phyloP scores from a whole-genome alignment of 345 rosid genomes.

The Melaleuca alternifolia region DNA sequence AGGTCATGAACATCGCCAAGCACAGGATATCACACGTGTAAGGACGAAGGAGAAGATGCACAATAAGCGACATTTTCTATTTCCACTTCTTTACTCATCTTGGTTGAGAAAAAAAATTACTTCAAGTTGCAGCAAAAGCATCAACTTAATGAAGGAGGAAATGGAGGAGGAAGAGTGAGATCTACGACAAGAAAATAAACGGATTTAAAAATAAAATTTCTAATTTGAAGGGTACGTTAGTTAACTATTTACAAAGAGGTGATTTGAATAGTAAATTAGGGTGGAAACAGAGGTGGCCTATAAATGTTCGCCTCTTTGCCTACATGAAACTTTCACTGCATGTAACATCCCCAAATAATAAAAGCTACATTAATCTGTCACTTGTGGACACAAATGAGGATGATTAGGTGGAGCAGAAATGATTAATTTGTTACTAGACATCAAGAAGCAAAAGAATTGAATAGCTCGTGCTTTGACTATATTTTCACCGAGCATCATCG shows the following conservation, averaged over 20 bases:
- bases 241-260: not conserved
- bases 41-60: too few relatives aligned
- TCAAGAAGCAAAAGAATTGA: not conserved
- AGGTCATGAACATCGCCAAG: too few relatives aligned
- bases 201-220: not conserved
- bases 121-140: too few relatives aligned
- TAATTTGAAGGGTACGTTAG: not conserved
- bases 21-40: too few relatives aligned
- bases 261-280: not conserved
- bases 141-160: too few relatives aligned
- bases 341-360: not conserved
- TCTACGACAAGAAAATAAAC: too few relatives aligned
- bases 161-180: too few relatives aligned
- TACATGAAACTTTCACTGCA: not conserved
- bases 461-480: not conserved
- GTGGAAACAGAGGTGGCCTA: not conserved
- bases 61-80: too few relatives aligned
- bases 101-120: too few relatives aligned
- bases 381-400: not conserved
- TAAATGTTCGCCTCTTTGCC: not conserved
- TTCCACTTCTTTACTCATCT: too few relatives aligned
- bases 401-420: not conserved
- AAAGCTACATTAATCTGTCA: not conserved
- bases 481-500: not conserved
- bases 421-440: not conserved